phyloP scores from a whole-genome alignment of 768 basidiomycete genomes.

The Gymnopilus dilepis region DNA sequence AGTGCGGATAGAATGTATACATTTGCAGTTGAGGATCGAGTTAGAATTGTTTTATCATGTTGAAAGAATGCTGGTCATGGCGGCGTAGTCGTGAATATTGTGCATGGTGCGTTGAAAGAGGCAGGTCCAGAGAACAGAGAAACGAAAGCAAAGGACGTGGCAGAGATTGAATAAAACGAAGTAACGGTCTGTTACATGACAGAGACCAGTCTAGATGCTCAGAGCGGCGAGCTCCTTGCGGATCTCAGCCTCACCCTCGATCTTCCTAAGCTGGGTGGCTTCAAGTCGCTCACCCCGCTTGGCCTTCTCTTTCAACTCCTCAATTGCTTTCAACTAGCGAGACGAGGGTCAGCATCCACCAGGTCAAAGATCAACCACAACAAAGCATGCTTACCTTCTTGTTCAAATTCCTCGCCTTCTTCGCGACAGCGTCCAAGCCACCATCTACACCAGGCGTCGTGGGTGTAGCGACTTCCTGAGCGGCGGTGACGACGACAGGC shows the following conservation, averaged over 20 bases:
- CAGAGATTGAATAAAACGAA: too few relatives aligned
- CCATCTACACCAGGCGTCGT: slow-evolving; percentile 59
- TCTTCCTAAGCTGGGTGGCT: slow-evolving; percentile 96
- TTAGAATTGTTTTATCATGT: too few relatives aligned
- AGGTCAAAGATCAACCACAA: neutral
- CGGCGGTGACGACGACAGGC: slow-evolving; percentile 12
- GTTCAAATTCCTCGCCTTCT: slow-evolving; percentile 92
- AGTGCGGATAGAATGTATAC: neutral
- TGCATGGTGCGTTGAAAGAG: too few relatives aligned
- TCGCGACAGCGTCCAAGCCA: slow-evolving; percentile 78
- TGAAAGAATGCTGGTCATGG: too few relatives aligned
- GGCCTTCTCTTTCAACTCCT: slow-evolving; percentile 93
- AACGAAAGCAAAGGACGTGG: too few relatives aligned
- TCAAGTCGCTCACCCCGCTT: slow-evolving; percentile 91
- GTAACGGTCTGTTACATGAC: too few relatives aligned
- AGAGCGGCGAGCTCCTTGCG: slow-evolving; percentile 71
- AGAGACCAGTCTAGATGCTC: slow-evolving; percentile 25
- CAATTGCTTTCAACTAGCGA: slow-evolving; percentile 92
- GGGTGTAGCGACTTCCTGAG: slow-evolving; percentile 39
- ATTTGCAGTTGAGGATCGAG: neutral
- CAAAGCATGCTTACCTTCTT: slow-evolving; percentile 76
- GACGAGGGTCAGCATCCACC: slow-evolving; percentile 1
- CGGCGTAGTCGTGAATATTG: too few relatives aligned
- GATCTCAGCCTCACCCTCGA: slow-evolving; percentile 88
- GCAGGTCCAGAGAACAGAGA: too few relatives aligned